Percentiles rank a stretch among this genome's conserved stretches.
These are phyloP conservation scores for Butyriboletus regius DNA, from an alignment of 1,284 basidiomycete species.

Conservation along the genomic window DNA sequence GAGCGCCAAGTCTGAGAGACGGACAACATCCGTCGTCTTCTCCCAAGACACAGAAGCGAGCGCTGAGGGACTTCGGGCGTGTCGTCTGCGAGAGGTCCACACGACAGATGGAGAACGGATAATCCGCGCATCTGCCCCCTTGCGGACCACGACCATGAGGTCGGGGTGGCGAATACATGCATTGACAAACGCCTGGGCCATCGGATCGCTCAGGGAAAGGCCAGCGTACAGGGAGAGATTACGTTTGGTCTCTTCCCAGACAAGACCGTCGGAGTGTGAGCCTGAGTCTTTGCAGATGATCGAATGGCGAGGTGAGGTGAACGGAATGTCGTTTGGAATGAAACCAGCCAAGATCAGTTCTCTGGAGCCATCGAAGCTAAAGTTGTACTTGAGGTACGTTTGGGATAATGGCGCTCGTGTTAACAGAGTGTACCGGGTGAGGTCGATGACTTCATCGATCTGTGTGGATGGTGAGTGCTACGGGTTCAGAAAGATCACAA, in stretches of 20 bases:
- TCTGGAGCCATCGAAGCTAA: constrained; percentile 18
- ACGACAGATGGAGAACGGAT: constrained; percentile 23
- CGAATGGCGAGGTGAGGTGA: constrained; percentile 20
- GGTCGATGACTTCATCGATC: constrained; percentile 29
- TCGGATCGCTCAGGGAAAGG: constrained; percentile 27
- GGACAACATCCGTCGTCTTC: constrained; percentile 7
- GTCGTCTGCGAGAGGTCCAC: constrained; percentile 27
- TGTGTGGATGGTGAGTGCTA: constrained; percentile 5
- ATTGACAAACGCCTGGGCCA: constrained; percentile 25
- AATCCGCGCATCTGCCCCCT: constrained; percentile 22
- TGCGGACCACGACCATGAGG: constrained; percentile 31
- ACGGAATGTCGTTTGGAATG: constrained; percentile 21
- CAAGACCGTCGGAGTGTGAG: constrained; percentile 5
- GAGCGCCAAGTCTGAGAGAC: constrained; percentile 16
- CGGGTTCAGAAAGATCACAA: background rate
- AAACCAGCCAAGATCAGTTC: constrained; percentile 31
- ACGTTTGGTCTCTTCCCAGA: constrained; percentile 27
- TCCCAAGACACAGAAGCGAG: constrained; percentile 24
- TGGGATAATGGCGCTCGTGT: constrained; percentile 18
- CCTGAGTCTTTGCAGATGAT: constrained; percentile 21
- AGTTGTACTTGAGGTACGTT: constrained; percentile 18
- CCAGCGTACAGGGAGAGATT: constrained; percentile 23
- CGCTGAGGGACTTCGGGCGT: constrained; percentile 22
- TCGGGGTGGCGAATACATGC: constrained; percentile 28
- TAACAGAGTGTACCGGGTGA: constrained; percentile 27